Conservation (phyloP, 305 asterid genomes). For the Fraxinus xanthoxyloides region DNA sequence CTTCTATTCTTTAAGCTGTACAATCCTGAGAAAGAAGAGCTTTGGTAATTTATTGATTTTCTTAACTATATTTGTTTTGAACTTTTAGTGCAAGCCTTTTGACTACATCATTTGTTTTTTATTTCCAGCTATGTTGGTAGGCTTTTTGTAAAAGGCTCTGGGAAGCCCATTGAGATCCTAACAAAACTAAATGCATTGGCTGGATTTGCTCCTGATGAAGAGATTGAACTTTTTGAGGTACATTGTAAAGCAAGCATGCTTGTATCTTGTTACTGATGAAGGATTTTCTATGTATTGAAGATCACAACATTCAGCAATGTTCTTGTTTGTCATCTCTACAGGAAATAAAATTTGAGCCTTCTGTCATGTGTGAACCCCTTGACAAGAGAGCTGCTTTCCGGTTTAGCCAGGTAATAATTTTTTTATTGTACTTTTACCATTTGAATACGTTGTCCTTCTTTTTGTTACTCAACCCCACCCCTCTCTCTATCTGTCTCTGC, state of each 20-base stretch:
- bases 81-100: neutral
- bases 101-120: neutral
- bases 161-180: constrained; percentile 35
- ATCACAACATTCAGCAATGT: constrained; percentile 5
- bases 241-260: neutral
- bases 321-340: constrained; percentile 21
- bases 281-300: neutral
- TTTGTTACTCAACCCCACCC: neutral
- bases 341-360: constrained; percentile 52
- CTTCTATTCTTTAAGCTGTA: constrained; percentile 61
- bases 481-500: neutral
- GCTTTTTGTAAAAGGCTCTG: constrained; percentile 36
- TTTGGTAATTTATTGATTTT: constrained; percentile 32
- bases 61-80: neutral
- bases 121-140: constrained; percentile 37
- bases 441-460: neutral
- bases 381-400: constrained; percentile 28
- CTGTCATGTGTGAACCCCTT: constrained; percentile 37
- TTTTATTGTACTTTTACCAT: neutral
- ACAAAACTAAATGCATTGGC: constrained; percentile 33
- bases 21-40: constrained; percentile 68
- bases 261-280: neutral
- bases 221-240: constrained; percentile 40
- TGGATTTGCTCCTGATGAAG: constrained; percentile 38
- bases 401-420: constrained; percentile 27